Percentiles rank a stretch among this genome's conserved stretches.
phyloP scores from a whole-genome alignment of 2,329 filamentous ascomycete species.

The Calonectria crousiana region DNA sequence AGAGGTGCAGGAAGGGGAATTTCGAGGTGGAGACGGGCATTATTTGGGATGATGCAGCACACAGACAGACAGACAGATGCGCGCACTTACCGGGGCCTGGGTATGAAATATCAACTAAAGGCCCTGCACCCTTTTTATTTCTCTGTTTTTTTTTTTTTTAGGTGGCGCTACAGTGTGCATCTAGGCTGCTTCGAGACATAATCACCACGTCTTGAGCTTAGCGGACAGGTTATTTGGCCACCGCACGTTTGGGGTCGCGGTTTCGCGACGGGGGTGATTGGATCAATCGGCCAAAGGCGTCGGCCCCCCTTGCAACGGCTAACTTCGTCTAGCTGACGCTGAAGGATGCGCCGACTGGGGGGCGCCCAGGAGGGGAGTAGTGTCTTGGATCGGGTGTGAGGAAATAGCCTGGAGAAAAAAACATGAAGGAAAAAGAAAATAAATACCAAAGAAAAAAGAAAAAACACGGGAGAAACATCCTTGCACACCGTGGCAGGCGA shows the following conservation, averaged over 20 bases:
- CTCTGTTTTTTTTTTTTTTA: too few relatives aligned
- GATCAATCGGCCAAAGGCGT: background rate
- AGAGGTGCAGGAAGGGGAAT: background rate
- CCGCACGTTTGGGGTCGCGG: conserved; percentile 4
- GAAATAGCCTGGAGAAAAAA: background rate
- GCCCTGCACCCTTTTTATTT: too few relatives aligned
- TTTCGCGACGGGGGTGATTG: background rate
- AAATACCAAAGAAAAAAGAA: background rate
- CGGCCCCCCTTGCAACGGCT: background rate
- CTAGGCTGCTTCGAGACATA: background rate
- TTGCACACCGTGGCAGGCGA: background rate
- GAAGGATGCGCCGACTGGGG: background rate
- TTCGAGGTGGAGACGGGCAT: background rate
- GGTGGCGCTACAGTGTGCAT: background rate
- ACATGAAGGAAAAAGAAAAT: background rate
- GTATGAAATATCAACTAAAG: background rate
- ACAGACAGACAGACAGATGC: background rate
- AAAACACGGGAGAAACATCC: background rate
- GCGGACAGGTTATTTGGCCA: background rate
- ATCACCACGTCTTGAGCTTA: background rate
- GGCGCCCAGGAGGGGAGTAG: background rate
- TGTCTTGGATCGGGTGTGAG: background rate
- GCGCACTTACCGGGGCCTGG: background rate
- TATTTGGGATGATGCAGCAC: background rate
- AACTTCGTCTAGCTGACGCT: background rate